phyloP scores from a whole-genome alignment of 2,329 filamentous ascomycete species.

The Neopestalotiopsis sp. region DNA sequence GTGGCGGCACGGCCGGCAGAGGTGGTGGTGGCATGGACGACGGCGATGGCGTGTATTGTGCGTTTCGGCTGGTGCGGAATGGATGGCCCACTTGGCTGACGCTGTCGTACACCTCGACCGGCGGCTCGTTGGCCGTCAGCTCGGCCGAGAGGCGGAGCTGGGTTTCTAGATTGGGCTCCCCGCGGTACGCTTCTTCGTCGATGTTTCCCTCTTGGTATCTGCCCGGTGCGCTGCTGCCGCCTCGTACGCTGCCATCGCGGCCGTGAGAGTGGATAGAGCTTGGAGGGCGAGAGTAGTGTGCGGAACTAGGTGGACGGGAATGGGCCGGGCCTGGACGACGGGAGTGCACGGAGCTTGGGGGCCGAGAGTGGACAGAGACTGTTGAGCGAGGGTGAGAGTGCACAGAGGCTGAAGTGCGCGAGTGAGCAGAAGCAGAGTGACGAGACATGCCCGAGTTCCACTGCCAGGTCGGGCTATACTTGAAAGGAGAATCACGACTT shows the following conservation, averaged over 20 bases:
- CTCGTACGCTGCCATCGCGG: background rate
- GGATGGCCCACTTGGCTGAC: background rate
- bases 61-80: no score
- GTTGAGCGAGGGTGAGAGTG: background rate
- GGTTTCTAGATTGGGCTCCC: background rate
- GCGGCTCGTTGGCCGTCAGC: background rate
- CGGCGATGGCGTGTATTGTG: background rate
- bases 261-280: background rate
- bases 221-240: background rate
- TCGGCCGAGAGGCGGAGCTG: background rate
- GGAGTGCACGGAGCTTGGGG: background rate
- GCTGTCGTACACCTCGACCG: background rate
- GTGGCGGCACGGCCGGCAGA: background rate
- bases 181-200: background rate
- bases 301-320: background rate
- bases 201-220: background rate
- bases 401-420: background rate
- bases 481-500: background rate
- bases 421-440: background rate
- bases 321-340: background rate
- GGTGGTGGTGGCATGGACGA: background rate
- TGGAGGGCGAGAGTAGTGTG: background rate
- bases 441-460: background rate
- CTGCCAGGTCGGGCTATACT: background rate
- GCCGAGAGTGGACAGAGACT: background rate